Evolutionary conservation across 225 moss, liverwort and hornwort genomes (phyloP), one percentile per base, ranked within the genome.

Genomic region (Polytrichum formosum): DNA sequence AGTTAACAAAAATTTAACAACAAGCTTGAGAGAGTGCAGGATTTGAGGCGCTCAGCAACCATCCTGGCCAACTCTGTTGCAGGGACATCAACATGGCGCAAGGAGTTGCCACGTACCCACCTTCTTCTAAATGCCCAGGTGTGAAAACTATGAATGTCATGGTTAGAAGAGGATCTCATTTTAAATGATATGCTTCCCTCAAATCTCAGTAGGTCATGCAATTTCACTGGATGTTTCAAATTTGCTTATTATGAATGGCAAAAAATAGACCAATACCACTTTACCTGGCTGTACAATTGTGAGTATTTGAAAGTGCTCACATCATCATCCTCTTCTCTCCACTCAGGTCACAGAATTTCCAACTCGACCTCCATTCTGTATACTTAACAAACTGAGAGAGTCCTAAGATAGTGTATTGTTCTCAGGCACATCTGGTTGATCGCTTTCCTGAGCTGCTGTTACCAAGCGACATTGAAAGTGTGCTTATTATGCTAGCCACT

Each of bases 341-440:
- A 46, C 16, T 46, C 46, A 46, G 46, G 13, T 16, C 46, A 46
- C 46, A 46, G 46, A 13, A 16, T 46, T 46, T 16, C 46, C 16
- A 46, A 46, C 46, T 46, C 46, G 13, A 46, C 46, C 46, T 16
- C 4, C 46, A 4, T 46, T 46, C 16, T 46, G 46, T 4, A 4
- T 46, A 46, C 46, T 46, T 13, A 46, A 46, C 46, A 46, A 46
- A 4, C 4, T 46, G 46, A 46, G 46, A 46, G 46, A 2, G 16
- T 16, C 46, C 35, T 46, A 46, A 46, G 16, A 16, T 3, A 16
- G 13, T 68, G 68, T 62, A 30, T 67, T 67, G 61, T 54, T 62
- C 79, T 74, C 88, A 98, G 94, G 94, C 89, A 74, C 85, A 94
- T 72, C 79, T 94, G 62, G 78, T 94, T 69, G 94, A 94, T 74